These are phyloP conservation scores for Fusarium albosuccineum DNA, from an alignment of 2,329 filamentous ascomycete species.

Conservation along the genomic window DNA sequence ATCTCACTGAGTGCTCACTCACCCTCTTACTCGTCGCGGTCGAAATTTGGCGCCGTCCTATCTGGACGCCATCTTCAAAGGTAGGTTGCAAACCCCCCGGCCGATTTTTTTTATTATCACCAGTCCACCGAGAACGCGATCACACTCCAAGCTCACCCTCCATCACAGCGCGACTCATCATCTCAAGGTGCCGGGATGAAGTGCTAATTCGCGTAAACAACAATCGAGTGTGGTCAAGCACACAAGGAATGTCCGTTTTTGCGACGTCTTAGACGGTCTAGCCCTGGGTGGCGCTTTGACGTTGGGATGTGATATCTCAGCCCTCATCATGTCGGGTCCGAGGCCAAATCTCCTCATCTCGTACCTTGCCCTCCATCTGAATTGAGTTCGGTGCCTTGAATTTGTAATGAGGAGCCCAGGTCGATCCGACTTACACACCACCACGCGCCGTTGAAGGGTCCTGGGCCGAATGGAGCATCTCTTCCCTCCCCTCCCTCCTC, in stretches of 20 bases:
- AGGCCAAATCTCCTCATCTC: conserved; percentile 23
- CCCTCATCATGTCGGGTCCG: conserved; percentile 26
- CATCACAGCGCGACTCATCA: conserved; percentile 25
- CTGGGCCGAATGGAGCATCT: conserved; percentile 26
- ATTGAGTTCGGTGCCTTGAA: conserved; percentile 39
- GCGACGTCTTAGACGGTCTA: conserved; percentile 27
- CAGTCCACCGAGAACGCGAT: conserved; percentile 9
- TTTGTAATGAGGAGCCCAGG: conserved; percentile 17
- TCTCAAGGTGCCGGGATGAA: conserved; percentile 29
- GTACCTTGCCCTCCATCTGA: conserved; percentile 8
- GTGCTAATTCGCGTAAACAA: conserved; percentile 14
- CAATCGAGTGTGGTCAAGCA: conserved; percentile 12
- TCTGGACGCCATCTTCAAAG: conserved; percentile 24
- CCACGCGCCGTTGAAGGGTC: conserved; percentile 35
- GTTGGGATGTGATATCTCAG: conserved; percentile 26
- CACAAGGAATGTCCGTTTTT: conserved; percentile 13
- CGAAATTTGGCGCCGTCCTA: conserved; percentile 8
- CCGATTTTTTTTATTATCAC: conserved; percentile 21
- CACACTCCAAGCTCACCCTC: conserved; percentile 30
- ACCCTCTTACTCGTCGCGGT: background rate
- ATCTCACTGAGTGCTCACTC: background rate
- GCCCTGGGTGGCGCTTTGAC: conserved; percentile 23
- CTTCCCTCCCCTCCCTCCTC: conserved; percentile 16
- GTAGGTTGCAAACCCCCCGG: conserved; percentile 18
- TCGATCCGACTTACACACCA: conserved; percentile 32